phyloP scores from a whole-genome alignment of 2,329 filamentous ascomycete genomes.

The Colletotrichum graminicola region DNA sequence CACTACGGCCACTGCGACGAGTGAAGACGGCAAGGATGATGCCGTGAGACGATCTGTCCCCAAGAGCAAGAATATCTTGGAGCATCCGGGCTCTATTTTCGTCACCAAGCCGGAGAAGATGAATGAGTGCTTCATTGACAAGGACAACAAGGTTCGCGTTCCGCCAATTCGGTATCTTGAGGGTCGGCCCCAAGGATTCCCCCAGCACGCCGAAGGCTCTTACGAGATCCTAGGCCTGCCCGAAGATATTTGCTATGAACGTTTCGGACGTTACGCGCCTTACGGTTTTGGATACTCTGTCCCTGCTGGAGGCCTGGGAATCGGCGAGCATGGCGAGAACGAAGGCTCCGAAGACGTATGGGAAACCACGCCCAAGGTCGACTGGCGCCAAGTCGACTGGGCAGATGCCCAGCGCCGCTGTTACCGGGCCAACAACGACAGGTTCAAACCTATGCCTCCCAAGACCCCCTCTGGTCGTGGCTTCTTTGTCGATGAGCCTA shows the following conservation, averaged over 20 bases:
- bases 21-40: conserved; percentile 46
- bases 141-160: conserved; percentile 71
- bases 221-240: conserved; percentile 83
- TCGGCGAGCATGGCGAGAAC: conserved; percentile 86
- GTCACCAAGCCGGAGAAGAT: conserved; percentile 62
- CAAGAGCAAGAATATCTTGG: conserved; percentile 66
- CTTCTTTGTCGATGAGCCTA: conserved; percentile 62
- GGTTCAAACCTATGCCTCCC: conserved; percentile 69
- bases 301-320: conserved; percentile 82
- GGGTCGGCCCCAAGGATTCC: conserved; percentile 86
- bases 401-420: conserved; percentile 82
- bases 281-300: conserved; percentile 91
- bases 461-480: conserved; percentile 59
- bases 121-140: conserved; percentile 84
- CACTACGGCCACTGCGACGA: conserved; percentile 45
- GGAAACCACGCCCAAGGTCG: conserved; percentile 77
- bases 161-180: conserved; percentile 80
- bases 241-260: conserved; percentile 92
- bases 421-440: conserved; percentile 74
- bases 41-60: conserved; percentile 53
- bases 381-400: conserved; percentile 85
- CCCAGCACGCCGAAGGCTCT: conserved; percentile 86
- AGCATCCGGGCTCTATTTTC: conserved; percentile 54
- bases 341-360: conserved; percentile 86
- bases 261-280: conserved; percentile 87